These are phyloP conservation scores for Penicillium argentinense DNA, from an alignment of 495 filamentous ascomycete genomes.

Conservation along the genomic window DNA sequence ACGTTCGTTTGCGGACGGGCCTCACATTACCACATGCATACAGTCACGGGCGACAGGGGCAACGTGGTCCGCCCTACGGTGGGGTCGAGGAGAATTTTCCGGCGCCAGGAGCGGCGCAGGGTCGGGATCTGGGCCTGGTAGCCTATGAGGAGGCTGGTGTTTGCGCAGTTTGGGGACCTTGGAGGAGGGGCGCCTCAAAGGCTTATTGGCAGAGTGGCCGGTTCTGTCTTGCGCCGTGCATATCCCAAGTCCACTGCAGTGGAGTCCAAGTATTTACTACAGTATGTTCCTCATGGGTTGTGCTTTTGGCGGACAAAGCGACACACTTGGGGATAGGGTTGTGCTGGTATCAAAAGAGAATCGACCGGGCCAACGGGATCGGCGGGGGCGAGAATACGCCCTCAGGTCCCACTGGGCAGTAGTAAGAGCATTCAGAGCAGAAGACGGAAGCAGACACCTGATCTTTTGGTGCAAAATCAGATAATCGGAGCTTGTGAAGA, in stretches of 20 bases:
- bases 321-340: constrained; percentile 2
- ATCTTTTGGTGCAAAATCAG: no score
- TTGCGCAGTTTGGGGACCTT: constrained; percentile 26
- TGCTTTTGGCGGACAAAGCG: constrained; percentile 6
- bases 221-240: constrained; percentile 10
- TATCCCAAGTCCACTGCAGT: not conserved
- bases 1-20: constrained; percentile 20
- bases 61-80: not conserved
- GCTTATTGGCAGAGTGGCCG: constrained; percentile 20
- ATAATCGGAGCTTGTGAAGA: constrained; percentile 9
- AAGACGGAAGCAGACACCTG: no score
- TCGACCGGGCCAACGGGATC: not conserved
- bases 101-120: constrained; percentile 27
- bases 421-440: no score
- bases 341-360: constrained; percentile 1
- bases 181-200: constrained; percentile 21
- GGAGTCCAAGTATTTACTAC: constrained; percentile 3
- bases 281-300: no score
- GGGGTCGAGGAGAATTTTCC: constrained; percentile 13
- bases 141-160: constrained; percentile 24
- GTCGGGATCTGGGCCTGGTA: constrained; percentile 6
- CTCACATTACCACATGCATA: constrained; percentile 21
- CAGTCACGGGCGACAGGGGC: constrained; percentile 9
- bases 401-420: no score
- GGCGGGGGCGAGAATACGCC: not conserved